These are phyloP conservation scores for Claviceps sp. DNA, from an alignment of 2,329 filamentous ascomycete genomes.

Conservation along the genomic window DNA sequence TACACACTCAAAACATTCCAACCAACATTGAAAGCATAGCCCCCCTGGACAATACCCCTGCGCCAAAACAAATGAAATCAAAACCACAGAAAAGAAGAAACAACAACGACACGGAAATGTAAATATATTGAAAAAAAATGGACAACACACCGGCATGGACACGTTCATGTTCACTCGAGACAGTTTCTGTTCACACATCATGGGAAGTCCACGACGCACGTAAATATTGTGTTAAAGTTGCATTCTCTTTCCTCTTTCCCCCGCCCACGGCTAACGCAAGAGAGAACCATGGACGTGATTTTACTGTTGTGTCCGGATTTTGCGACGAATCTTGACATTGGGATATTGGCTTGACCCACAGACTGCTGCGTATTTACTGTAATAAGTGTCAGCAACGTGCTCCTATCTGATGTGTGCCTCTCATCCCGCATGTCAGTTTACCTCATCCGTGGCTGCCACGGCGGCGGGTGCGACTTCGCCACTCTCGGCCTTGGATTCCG, in stretches of 20 bases:
- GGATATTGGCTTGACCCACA: too few species aligned
- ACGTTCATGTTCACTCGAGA: neutral
- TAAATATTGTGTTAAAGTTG: neutral
- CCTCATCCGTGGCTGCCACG: slow-evolving; percentile 19
- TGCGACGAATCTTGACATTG: too few species aligned
- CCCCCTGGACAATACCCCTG: neutral
- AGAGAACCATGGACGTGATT: neutral
- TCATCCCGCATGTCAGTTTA: slow-evolving; percentile 6
- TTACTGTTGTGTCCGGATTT: neutral
- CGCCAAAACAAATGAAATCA: neutral
- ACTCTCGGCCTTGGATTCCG: slow-evolving; percentile 7
- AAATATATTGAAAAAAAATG: neutral
- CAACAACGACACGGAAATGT: neutral
- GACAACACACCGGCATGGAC: neutral
- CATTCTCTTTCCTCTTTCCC: neutral
- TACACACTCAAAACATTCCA: neutral
- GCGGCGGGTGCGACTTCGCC: slow-evolving; percentile 6
- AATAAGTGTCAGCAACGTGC: neutral
- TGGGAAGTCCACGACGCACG: neutral
- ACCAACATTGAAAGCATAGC: neutral
- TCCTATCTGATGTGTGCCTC: neutral
- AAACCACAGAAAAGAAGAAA: neutral
- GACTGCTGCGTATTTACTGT: neutral
- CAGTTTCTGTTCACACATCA: neutral
- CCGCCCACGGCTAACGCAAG: neutral